Evolutionary conservation across 495 filamentous ascomycete species (phyloP), one percentile per base, ranked within the genome.

Genomic region (Aspergillus taichungensis): DNA sequence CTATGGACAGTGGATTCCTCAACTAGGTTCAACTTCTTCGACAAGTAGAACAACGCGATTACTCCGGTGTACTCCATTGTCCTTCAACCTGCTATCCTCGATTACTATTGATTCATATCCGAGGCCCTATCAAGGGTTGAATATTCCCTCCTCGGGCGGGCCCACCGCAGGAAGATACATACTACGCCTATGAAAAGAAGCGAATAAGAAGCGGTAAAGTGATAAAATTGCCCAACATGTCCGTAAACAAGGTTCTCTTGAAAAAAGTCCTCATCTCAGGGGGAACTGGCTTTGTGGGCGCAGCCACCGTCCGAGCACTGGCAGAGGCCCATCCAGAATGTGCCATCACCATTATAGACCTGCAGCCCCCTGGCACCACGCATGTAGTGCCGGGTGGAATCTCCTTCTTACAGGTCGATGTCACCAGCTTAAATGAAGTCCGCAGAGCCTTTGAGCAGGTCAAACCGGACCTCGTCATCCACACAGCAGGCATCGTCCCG

Each of bases 191-290:
- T 24, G 18, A 24, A 24, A 2, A 24, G 18, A 24, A 24, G 18
- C 18, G 39, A 41, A 30, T 29, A 41, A 30, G 27, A 30, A 9
- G 18, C 18, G 18, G 18, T 4, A 24, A 24, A 24, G 18, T 24
- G 2, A 24, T 24, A 24, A 4, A 24, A 24, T 24, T 24, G 4
- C 18, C 40, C 43, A 35, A 34, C 11, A 54, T 56, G 50, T 12
- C 42, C 36, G 32, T n/a, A 49, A 53, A 47, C 49, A 33, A 40
- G 9, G 13, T 27, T 2, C 27, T 45, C 8, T 41, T 64, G 8
- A 52, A 46, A 27, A 62, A 53, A 8, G 61, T 80, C 43, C 52
- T 82, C 7, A 59, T 82, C 32, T 77, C 77, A 30, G 77, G 77
- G 13, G 77, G 77, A 37, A 63, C 62, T 7, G 74, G 75, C 5